Percentiles rank a stretch among this genome's conserved stretches.
These are phyloP conservation scores for Pseudocercospora macadamiae DNA, from an alignment of 2,329 filamentous ascomycete species.

Conservation along the genomic window DNA sequence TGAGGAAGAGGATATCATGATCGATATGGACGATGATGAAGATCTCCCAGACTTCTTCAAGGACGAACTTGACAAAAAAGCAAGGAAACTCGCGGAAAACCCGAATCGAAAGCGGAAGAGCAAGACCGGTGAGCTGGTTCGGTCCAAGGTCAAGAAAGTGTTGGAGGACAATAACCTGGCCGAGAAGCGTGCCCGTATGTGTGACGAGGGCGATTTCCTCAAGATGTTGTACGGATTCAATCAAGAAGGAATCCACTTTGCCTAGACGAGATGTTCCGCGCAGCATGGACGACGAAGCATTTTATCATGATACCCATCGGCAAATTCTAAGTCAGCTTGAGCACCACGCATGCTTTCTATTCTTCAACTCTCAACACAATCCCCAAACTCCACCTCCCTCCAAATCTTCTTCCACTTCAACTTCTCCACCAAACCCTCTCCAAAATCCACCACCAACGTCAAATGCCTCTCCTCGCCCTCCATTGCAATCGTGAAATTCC, in stretches of 20 bases:
- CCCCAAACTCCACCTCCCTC: neutral
- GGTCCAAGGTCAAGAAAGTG: slow-evolving; percentile 82
- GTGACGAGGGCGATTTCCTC: slow-evolving; percentile 91
- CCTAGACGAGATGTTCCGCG: slow-evolving; percentile 43
- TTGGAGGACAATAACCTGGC: slow-evolving; percentile 79
- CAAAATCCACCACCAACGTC: neutral
- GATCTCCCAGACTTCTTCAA: slow-evolving; percentile 86
- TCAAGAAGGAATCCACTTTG: slow-evolving; percentile 90
- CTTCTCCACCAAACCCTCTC: neutral
- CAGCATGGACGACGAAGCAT: neutral
- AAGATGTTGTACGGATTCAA: slow-evolving; percentile 83
- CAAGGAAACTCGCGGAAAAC: slow-evolving; percentile 58
- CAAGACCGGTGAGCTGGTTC: slow-evolving; percentile 78
- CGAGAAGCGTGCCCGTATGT: slow-evolving; percentile 80
- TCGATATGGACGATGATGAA: slow-evolving; percentile 64
- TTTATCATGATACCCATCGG: slow-evolving; percentile 1
- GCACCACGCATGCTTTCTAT: neutral
- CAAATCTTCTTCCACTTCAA: too few relatives aligned
- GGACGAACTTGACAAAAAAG: slow-evolving; percentile 56
- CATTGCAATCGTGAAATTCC: neutral
- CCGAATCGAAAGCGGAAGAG: slow-evolving; percentile 72
- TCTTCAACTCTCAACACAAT: too few relatives aligned
- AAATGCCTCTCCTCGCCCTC: neutral
- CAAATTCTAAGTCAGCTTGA: neutral
- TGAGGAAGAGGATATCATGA: slow-evolving; percentile 54